Evolutionary conservation across 2,329 filamentous ascomycete genomes (phyloP).

Genomic region (Fonsecaea multimorphosa): DNA sequence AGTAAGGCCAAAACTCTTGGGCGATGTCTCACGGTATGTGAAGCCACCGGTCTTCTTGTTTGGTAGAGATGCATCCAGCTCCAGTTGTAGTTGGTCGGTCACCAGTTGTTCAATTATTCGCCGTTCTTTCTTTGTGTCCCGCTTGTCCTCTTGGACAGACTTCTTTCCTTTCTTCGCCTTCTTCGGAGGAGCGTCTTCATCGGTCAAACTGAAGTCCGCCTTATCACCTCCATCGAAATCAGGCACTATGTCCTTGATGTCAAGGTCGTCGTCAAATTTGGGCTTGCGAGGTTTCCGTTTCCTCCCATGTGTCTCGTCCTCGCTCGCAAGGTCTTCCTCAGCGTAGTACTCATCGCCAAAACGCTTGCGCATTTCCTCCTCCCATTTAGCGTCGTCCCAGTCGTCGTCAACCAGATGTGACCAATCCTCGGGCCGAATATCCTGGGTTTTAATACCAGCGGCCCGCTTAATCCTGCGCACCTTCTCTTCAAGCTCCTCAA

Average conservation of each 20-base stretch:
- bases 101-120: slow-evolving; percentile 84
- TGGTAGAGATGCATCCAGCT: slow-evolving; percentile 70
- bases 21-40: slow-evolving; percentile 93
- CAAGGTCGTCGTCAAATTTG: slow-evolving; percentile 95
- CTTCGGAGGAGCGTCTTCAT: slow-evolving; percentile 57
- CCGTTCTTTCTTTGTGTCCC: slow-evolving; percentile 78
- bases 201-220: slow-evolving; percentile 63
- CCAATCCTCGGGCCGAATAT: slow-evolving; percentile 78
- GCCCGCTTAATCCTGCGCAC: slow-evolving; percentile 87
- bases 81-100: slow-evolving; percentile 78
- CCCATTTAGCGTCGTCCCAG: slow-evolving; percentile 90
- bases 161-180: slow-evolving; percentile 57
- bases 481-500: slow-evolving; percentile 88
- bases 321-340: slow-evolving; percentile 63
- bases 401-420: slow-evolving; percentile 80
- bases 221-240: slow-evolving; percentile 61
- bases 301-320: slow-evolving; percentile 69
- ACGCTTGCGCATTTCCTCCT: slow-evolving; percentile 82
- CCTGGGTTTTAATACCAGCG: slow-evolving; percentile 71
- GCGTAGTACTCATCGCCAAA: slow-evolving; percentile 94
- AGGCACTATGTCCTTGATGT: slow-evolving; percentile 92
- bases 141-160: slow-evolving; percentile 64
- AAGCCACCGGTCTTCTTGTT: slow-evolving; percentile 63
- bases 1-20: slow-evolving; percentile 86
- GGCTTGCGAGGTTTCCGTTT: slow-evolving; percentile 69